Evolutionary conservation across 768 basidiomycete species (phyloP).

Genomic region (Neoboletus subvelutipes): DNA sequence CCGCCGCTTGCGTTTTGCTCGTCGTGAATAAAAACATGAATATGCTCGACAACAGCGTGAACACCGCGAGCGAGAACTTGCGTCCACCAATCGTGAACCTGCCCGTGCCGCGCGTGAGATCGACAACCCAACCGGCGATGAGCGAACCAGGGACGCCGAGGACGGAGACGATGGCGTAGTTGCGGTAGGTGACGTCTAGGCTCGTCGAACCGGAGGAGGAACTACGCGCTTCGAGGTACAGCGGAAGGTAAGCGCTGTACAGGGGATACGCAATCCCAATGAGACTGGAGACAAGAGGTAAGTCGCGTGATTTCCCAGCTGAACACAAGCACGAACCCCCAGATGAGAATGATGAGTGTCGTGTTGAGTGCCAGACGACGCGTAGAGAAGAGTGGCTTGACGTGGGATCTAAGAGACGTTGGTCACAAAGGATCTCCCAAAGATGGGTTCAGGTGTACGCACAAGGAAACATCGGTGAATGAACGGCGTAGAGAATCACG

Average conservation of each 20-base stretch:
- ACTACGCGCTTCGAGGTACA: conserved; percentile 42
- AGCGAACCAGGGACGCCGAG: conserved; percentile 49
- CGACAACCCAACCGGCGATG: conserved; percentile 45
- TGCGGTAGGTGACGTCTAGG: conserved; percentile 41
- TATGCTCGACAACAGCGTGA: conserved; percentile 44
- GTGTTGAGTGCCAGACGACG: conserved; percentile 46
- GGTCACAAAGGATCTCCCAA: background rate
- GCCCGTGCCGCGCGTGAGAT: conserved; percentile 37
- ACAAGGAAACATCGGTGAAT: conserved; percentile 43
- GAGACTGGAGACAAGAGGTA: conserved; percentile 27
- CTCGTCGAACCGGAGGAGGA: conserved; percentile 22
- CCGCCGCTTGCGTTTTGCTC: conserved; percentile 37
- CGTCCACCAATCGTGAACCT: conserved; percentile 42
- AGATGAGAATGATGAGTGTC: conserved; percentile 47
- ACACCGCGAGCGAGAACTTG: conserved; percentile 46
- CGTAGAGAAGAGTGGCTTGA: conserved; percentile 49
- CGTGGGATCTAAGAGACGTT: conserved; percentile 39
- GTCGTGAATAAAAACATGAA: conserved; percentile 56
- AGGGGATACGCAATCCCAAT: conserved; percentile 57
- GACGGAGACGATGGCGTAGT: conserved; percentile 49
- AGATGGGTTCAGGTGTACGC: conserved; percentile 11
- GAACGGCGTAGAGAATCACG: conserved; percentile 31
- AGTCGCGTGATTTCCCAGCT: background rate
- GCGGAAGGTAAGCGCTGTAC: conserved; percentile 51
- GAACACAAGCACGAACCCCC: conserved; percentile 39